phyloP scores from a whole-genome alignment of 192 early-diverging fungal species.

The Spinellus fusiger region DNA sequence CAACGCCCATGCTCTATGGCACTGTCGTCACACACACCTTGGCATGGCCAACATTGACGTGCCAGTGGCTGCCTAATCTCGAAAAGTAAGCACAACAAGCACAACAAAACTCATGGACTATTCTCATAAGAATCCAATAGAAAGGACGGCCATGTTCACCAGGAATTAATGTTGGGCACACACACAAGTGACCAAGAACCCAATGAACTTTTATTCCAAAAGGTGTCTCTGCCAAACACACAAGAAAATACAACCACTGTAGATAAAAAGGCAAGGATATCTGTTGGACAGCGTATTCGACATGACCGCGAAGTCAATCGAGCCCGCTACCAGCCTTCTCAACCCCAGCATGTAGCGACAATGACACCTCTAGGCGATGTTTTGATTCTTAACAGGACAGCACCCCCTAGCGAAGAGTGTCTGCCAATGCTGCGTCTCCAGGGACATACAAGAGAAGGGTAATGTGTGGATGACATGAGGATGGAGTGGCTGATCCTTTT shows the following conservation, averaged over 20 bases:
- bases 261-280: constrained; percentile 50
- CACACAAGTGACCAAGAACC: constrained; percentile 94
- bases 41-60: constrained; percentile 97
- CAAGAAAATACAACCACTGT: constrained; percentile 49
- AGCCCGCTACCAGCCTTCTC: constrained; percentile 93
- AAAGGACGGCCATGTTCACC: constrained; percentile 81
- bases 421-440: constrained; percentile 80
- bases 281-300: constrained; percentile 86
- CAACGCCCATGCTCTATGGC: constrained; percentile 96
- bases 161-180: constrained; percentile 88
- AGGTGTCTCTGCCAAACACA: constrained; percentile 54
- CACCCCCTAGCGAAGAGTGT: constrained; percentile 51
- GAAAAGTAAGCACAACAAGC: constrained; percentile 47
- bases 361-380: constrained; percentile 86
- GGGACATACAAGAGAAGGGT: constrained; percentile 94
- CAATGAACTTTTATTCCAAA: constrained; percentile 89
- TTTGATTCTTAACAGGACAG: constrained; percentile 91
- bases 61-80: constrained; percentile 93
- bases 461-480: not conserved
- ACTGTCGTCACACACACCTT: constrained; percentile 93
- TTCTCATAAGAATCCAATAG: constrained; percentile 33
- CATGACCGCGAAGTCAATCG: constrained; percentile 97
- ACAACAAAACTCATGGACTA: not conserved
- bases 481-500: not conserved
- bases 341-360: constrained; percentile 93